Evolutionary conservation across 164 flowering plant species (phyloP).

Genomic region (Cinnamomum chago): DNA sequence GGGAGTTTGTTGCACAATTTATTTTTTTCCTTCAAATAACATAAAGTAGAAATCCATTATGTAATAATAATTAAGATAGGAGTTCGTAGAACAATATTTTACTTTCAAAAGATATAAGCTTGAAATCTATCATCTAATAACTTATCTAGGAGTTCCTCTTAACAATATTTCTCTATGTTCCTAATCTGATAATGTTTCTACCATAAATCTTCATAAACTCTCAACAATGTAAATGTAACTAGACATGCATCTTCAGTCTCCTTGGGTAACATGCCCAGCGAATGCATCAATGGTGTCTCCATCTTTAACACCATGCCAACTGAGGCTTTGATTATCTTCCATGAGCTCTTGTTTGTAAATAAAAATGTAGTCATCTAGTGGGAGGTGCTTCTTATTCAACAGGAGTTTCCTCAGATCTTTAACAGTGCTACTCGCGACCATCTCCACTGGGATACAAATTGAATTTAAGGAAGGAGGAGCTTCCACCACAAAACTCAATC

Average conservation of each 20-base stretch:
- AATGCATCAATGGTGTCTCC: constrained; percentile 73
- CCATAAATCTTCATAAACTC: too few relatives aligned
- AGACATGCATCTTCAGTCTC: not conserved
- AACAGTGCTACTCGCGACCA: constrained; percentile 47
- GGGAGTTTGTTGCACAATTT: too few relatives aligned
- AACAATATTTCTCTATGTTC: too few relatives aligned
- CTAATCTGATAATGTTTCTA: too few relatives aligned
- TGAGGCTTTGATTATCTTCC: constrained; percentile 56
- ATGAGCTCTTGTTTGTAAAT: constrained; percentile 83
- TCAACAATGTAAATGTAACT: too few relatives aligned
- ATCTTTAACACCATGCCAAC: constrained; percentile 77
- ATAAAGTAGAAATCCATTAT: too few relatives aligned
- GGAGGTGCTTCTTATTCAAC: constrained; percentile 43
- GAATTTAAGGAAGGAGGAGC: constrained; percentile 52
- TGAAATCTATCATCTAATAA: too few relatives aligned
- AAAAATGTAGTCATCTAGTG: constrained; percentile 71
- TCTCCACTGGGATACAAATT: constrained; percentile 51
- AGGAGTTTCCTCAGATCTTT: constrained; percentile 48
- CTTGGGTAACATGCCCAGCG: constrained; percentile 52
- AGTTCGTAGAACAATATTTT: too few relatives aligned
- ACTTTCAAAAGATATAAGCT: too few relatives aligned
- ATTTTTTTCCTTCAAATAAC: too few relatives aligned
- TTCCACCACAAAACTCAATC: constrained; percentile 48
- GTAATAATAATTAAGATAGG: too few relatives aligned
- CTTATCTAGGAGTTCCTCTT: too few relatives aligned